Base-by-base conservation (phyloP, 768 basidiomycete genomes). In the Trametes gibbosa region DNA sequence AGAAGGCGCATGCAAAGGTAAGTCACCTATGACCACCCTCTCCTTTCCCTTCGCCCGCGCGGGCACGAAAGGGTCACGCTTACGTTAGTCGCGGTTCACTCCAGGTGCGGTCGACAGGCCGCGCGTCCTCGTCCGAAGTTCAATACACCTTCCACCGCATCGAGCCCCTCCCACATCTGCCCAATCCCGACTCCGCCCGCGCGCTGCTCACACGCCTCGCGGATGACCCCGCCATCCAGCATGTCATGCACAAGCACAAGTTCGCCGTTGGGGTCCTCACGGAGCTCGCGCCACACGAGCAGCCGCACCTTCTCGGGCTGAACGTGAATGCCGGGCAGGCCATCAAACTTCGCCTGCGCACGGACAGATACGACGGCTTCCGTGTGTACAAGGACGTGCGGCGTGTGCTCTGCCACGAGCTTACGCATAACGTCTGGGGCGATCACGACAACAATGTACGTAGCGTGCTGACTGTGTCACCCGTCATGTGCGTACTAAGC, bases 261-360 rank as follows among this genome's bases (percentile, higher is more conserved):
- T 85, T 89, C 63, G 77, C 83, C 0, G 87, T 92, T 5, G 84
- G 85, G 0, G 60, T 86, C 2, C 75, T 91, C 43, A 90, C 89
- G 1, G 89, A 92, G 71, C 81, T 92, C 17, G 89, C 88, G 16
- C 89, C 89, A 0, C 88, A 89, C 57, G 89, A 90, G 66, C 79
- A 86, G 57, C 88, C 89, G 24, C 56, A 82, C 27, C 70, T 91
- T 10, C 76, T 89, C 3, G 90, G 90, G 0, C 75, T 89, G 39
- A 91, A 91, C 65, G 79, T 79, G 48, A 83, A 83, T 49, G 75
- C 71, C 0, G 89, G 89, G 0, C 74, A 83, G 63, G 72, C 77
- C 21, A 89, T 92, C 64, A 86, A 85, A 67, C 72, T 91, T 2
- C 81, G 89, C 17, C 67, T 91, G 48, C 76, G 90, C 19, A 90